Base-by-base conservation (phyloP, 2,329 filamentous ascomycete species). In the Aspergillus sp. region DNA sequence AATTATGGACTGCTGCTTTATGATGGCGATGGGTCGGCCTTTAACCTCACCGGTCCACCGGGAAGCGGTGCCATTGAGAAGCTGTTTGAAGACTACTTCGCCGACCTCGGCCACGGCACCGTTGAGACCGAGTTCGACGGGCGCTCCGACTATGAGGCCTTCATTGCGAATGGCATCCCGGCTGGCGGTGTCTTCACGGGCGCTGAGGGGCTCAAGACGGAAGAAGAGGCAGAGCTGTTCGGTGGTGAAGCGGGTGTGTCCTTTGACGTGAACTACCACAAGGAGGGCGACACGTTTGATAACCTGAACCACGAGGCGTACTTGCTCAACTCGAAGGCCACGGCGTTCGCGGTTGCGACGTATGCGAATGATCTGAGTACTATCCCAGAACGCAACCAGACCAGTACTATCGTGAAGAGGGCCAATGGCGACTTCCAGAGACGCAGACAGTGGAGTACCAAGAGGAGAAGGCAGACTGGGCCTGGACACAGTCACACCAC, bases 171-270 rank as follows among this genome's bases (percentile, higher is more conserved):
- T 57, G 87, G 87, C 5, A 90, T 93, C 42, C 87, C 89, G 0
- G 85, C 84, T 2, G 89, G 89, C n/a, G 89, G 89, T 39, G 86
- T 93, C 60, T 88, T 89, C 49, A 91, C 89, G 1, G 89, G 89
- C 42, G 89, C 89, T 1, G 89, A 93, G 73, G 88, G 84, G 5
- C 74, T 90, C 73, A 93, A 93, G 83, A 90, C 88, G 0, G 74
- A 81, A 52, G 80, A 85, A 44, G 88, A 92, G 69, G 82, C 75
- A 11, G 77, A 75, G 45, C 77, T 85, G 75, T 93, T 91, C 70
- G 89, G 89, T 17, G 89, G 89, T 42, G 78, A 79, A 56, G 87
- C 85, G 1, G 89, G 81, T 37, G 72, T 77, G 12, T 73, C 76
- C 48, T 84, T 80, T 61, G 83, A 86, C 64, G 70, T 73, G 6